Evolutionary conservation across 306 rosid genomes (phyloP).

Genomic region (Acmispon strigosus): DNA sequence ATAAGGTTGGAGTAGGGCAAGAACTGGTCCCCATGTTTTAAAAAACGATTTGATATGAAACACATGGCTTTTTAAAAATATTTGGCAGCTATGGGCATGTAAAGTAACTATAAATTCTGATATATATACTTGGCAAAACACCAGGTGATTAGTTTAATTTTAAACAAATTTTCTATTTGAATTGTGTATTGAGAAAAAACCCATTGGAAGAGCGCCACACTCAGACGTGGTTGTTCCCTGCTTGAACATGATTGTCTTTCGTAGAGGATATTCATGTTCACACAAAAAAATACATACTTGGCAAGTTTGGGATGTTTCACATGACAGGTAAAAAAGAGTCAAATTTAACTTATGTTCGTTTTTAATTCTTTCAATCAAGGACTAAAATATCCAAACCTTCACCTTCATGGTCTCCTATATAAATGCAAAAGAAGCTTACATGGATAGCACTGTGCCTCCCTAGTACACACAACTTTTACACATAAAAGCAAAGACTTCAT

Average conservation of each 20-base stretch:
- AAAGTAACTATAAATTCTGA: background rate
- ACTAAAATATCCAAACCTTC: background rate
- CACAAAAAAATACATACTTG: no score
- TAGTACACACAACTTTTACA: conserved; percentile 15
- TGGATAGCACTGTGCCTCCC: conserved; percentile 30
- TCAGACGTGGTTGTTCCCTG: no score
- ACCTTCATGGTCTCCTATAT: background rate
- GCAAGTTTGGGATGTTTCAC: background rate
- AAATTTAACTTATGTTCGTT: background rate
- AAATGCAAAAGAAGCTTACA: conserved; percentile 29
- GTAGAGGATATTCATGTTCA: no score
- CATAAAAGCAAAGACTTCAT: conserved; percentile 15
- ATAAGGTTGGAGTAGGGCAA: background rate
- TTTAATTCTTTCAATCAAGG: background rate
- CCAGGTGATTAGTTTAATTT: no score
- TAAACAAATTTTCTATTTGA: no score
- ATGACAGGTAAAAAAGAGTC: background rate
- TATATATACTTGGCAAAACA: no score
- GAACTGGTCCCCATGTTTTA: conserved; percentile 19
- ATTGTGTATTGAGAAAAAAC: no score
- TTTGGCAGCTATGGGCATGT: background rate
- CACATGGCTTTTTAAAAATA: background rate
- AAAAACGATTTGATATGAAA: background rate
- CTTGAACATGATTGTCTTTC: no score
- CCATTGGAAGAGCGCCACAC: no score